Conservation (phyloP, 441 rosid genomes). For the Erodium moschatum region DNA sequence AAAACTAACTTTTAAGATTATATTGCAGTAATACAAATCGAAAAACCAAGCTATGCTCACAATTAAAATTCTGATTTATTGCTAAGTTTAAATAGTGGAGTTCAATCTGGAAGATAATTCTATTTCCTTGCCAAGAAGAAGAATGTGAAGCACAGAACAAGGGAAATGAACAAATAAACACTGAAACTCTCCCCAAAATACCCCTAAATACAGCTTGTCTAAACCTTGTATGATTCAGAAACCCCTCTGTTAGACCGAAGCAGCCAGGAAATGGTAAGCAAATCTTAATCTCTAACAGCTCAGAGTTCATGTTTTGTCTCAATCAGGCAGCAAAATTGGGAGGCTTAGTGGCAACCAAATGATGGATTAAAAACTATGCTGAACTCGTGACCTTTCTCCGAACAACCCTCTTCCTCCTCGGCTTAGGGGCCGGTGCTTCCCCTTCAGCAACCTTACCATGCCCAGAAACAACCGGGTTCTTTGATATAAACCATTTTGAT, state of each 20-base stretch:
- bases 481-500: constrained; percentile 77
- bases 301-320: background rate
- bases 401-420: constrained; percentile 73
- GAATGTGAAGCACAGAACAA: background rate
- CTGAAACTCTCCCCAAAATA: background rate
- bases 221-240: too few relatives aligned
- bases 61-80: background rate
- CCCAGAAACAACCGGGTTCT: constrained; percentile 67
- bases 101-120: background rate
- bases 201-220: background rate
- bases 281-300: background rate
- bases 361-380: constrained; percentile 13
- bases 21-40: too few relatives aligned
- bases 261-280: background rate
- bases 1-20: too few relatives aligned
- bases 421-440: constrained; percentile 51
- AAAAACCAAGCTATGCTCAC: too few relatives aligned
- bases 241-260: too few relatives aligned
- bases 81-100: background rate
- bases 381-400: constrained; percentile 60
- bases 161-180: background rate
- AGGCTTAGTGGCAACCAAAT: too few relatives aligned
- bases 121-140: background rate
- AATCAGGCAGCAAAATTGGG: constrained; percentile 30
- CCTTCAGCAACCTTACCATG: constrained; percentile 36